Base-by-base conservation (phyloP, 768 basidiomycete genomes). In the Naganishia vishniacii region DNA sequence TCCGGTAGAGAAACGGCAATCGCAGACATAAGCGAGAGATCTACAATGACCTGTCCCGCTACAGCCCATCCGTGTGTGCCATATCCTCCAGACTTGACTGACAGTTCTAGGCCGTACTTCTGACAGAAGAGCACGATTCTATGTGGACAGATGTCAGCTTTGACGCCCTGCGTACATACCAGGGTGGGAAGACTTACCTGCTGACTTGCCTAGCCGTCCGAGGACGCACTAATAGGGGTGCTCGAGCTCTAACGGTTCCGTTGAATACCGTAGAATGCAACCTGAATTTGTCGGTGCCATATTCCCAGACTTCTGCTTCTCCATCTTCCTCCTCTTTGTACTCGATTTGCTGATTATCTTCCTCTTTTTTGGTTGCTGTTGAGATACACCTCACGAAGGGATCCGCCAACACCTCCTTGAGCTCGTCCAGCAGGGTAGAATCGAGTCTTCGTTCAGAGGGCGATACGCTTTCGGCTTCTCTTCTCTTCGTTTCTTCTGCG, bases 31-130 rank as follows among this genome's bases (percentile, higher is more conserved):
- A 81, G 83, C 70, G 81, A 83, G 49, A 94, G 78, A 78, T 94
- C 92, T 68, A 93, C 77, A 71, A 94, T 85, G 62, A 94, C 80
- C 70, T 93, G 87, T 40, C 92, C 92, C 16, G 85, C 85, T 60
- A 93, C 83, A 48, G 89, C 84, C 88, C 90, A 91, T 1, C 90
- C 91, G 11, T 86, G 89, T 0, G 88, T 92, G 6, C 91, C 92
- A 72, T 88, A 92, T 0, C 92, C 92, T 26, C 92, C 92, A 1
- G 89, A 88, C 74, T 90, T 91, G 70, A 91, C 82, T 9, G 89
- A 91, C 5, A 87, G 83, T 11, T 86, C 84, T 2, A 93, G 79
- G 0, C 78, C 78, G 71, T 91, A 81, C 60, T 84, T 83, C n/a
- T 74, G 77, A 72, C 90, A 92, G 76, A 93, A 91, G 13, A 82